Conservation (phyloP, 306 rosid genomes). For the Quercus wislizeni region DNA sequence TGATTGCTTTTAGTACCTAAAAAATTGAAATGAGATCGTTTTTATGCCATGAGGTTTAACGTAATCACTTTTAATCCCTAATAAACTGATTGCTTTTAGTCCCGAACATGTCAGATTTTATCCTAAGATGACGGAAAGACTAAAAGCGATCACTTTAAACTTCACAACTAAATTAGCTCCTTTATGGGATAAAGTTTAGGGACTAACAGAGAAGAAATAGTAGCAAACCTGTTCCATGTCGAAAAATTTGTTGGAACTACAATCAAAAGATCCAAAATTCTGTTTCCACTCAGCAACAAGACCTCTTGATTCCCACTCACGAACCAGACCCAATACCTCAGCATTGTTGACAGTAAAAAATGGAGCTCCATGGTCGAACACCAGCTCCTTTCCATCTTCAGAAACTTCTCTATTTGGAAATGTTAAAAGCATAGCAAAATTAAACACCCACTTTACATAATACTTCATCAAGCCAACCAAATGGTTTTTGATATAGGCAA, state of each 20-base stretch:
- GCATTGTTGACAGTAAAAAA: constrained; percentile 61
- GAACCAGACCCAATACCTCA: constrained; percentile 51
- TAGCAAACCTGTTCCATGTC: constrained; percentile 57
- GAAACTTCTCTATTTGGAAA: constrained; percentile 47
- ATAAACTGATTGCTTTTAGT: too few relatives aligned
- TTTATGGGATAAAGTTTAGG: too few relatives aligned
- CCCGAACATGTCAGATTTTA: too few relatives aligned
- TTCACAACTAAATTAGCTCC: too few relatives aligned
- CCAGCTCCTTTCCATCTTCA: constrained; percentile 81
- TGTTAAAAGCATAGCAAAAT: constrained; percentile 18
- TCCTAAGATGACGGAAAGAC: too few relatives aligned
- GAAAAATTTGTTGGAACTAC: constrained; percentile 47
- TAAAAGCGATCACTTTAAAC: too few relatives aligned
- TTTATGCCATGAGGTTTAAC: too few relatives aligned
- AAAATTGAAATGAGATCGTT: too few relatives aligned
- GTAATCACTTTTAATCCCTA: too few relatives aligned
- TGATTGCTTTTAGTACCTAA: too few relatives aligned
- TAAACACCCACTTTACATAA: constrained; percentile 5
- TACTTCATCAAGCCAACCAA: too few relatives aligned
- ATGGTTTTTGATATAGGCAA: too few relatives aligned
- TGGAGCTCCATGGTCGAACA: constrained; percentile 91
- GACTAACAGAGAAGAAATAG: background rate
- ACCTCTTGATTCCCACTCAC: constrained; percentile 77
- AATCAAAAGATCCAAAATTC: constrained; percentile 68
- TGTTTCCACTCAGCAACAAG: constrained; percentile 82